phyloP scores from a whole-genome alignment of 495 filamentous ascomycete genomes.

The Jackrogersella multiformis region DNA sequence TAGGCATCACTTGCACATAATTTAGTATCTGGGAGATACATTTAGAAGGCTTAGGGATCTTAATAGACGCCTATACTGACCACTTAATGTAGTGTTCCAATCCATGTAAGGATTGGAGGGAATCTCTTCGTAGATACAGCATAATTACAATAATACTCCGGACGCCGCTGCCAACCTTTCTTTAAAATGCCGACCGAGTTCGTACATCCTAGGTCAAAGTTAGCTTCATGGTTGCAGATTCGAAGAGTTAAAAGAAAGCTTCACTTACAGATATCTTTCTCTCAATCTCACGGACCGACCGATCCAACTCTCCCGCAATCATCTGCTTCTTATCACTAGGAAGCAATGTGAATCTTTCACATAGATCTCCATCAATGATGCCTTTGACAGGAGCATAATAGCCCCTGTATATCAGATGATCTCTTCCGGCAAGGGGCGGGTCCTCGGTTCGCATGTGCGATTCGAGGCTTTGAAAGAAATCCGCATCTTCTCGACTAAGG shows the following conservation, averaged over 20 bases:
- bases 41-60: neutral
- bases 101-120: neutral
- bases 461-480: constrained; percentile 96
- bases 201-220: constrained; percentile 74
- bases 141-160: constrained; percentile 13
- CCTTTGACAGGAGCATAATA: constrained; percentile 99
- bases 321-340: constrained; percentile 88
- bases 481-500: constrained; percentile 86
- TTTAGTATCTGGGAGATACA: constrained; percentile 7
- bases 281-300: constrained; percentile 90
- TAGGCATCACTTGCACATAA: constrained; percentile 28
- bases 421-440: constrained; percentile 85
- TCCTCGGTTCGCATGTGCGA: constrained; percentile 85
- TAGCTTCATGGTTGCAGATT: constrained; percentile 39
- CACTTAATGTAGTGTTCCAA: constrained; percentile 5
- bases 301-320: constrained; percentile 92
- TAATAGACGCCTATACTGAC: constrained; percentile 23
- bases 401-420: constrained; percentile 92
- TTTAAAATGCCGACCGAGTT: constrained; percentile 83
- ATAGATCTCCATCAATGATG: constrained; percentile 97
- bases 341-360: constrained; percentile 86
- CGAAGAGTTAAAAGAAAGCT: neutral
- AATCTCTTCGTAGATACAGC: constrained; percentile 24
- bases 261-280: constrained; percentile 87
- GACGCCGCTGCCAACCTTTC: constrained; percentile 17